A percentile compares a stretch with the other conserved stretches of the same genome.
Evolutionary conservation across 176 grass and related monocot species (phyloP).

Genomic region (Puccinellia tenuiflora): DNA sequence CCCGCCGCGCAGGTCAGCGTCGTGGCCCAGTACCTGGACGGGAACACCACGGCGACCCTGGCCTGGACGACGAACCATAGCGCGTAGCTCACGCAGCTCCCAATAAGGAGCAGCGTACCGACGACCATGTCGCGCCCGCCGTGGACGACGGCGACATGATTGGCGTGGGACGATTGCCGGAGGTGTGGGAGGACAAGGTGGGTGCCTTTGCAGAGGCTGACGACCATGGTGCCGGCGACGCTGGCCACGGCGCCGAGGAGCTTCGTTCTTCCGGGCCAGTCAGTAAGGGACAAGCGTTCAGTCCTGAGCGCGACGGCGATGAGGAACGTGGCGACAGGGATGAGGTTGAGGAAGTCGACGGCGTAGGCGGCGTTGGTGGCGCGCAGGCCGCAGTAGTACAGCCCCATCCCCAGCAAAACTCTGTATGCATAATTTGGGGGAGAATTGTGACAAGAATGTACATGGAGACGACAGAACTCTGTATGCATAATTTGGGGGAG

Average conservation of each 20-base stretch:
- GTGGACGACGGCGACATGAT: background rate
- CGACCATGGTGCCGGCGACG: background rate
- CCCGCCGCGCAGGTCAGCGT: slow-evolving; percentile 34
- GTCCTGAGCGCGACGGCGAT: background rate
- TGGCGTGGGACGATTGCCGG: background rate
- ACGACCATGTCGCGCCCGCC: background rate
- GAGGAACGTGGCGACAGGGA: slow-evolving; percentile 37
- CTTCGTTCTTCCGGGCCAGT: background rate
- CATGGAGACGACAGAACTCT: background rate
- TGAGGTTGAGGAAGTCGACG: slow-evolving; percentile 36
- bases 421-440: background rate
- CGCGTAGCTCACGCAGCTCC: slow-evolving; percentile 37
- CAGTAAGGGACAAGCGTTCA: background rate
- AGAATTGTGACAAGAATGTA: too few species aligned
- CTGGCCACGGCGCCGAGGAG: background rate
- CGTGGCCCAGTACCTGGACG: slow-evolving; percentile 27
- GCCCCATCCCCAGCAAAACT: slow-evolving; percentile 1
- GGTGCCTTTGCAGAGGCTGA: background rate
- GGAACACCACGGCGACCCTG: slow-evolving; percentile 27
- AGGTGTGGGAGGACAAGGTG: background rate
- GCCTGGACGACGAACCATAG: slow-evolving; percentile 37
- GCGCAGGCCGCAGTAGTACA: slow-evolving; percentile 37
- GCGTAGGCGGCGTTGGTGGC: slow-evolving; percentile 26
- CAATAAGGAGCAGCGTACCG: slow-evolving; percentile 4
- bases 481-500: background rate